Evolutionary conservation across 208 protist genomes (phyloP), one percentile per base, ranked within the genome.

Genomic region (Trypanosoma vivax): DNA sequence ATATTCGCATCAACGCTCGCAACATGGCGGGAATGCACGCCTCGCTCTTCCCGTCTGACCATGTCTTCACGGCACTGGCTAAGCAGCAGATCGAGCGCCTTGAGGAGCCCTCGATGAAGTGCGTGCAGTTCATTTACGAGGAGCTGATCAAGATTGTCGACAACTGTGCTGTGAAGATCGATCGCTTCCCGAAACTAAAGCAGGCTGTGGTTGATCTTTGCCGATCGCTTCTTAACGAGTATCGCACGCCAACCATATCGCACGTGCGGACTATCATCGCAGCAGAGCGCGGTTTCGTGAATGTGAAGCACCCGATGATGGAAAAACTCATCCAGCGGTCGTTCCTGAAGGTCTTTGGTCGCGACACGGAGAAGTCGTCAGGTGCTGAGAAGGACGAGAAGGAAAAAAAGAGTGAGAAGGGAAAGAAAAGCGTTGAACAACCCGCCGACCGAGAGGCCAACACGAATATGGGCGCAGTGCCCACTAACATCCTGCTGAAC

Each of bases 201-300:
- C 52, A 83, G 42, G 76, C 72, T 3, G 73, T 97, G 13, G 64
- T 95, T 3, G 69, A 84, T 19, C 91, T 96, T 33, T 94, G 90
- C 57, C 79, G 84, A 24, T 48, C 72, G 45, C 78, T 96, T 31
- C 72, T 98, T 16, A 50, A 74, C 21, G 73, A 91, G 64, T 92
- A 73, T 65, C 78, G 76, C 51, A n/a, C 18, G 0, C 93, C 92
- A 7, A 90, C 88, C 6, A 83, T 78, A 43, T 31, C 35, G 1
- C 92, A 96, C 76, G 91, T 98, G 42, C 74, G 76, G 57, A 97
- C 92, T 60, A 70, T 98, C 38, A 96, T 99, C 53, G 72, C 67
- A 28, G 95, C 96, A 33, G 95, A 99, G 65, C 71, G 93, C n/a
- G 86, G 92, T 30, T 98, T 97, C 64, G 97, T 99, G 55, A 99